Base-by-base conservation (phyloP, 129 eudicot species). In the Flaveria brownii region DNA sequence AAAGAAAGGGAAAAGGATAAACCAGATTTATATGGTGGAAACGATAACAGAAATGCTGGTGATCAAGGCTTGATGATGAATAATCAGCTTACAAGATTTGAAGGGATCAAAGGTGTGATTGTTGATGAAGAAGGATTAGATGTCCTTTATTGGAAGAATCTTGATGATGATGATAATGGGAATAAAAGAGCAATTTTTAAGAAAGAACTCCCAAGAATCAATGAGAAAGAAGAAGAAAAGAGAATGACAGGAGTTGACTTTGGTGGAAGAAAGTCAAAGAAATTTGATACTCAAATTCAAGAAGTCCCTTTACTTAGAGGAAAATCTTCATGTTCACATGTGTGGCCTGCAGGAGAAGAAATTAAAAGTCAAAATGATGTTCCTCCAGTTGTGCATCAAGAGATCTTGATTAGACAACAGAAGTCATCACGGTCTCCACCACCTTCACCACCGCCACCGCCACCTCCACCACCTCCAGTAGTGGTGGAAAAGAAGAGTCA, bases 91-190 rank as follows among this genome's bases (percentile, higher is more conserved):
- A 59, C 68, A 43, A 52, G 91, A 47, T 70, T 90, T 62, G 82
- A 80, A 80, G 84, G 76, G 68, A 7, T 80, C 55, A 80, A 80
- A 68, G 84, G 96, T 26, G 83, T 90, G 75, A 91, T 93, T 71
- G 93, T 90, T 64, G 98, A 93, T 75, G 98, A 93, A 78, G 88
- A 89, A 73, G 99, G 99, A 8, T 73, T 91, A 84, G 99, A 94
- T 83, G 99, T 94, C 6, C 83, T 94, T 45, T 94, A 91, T 57
- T 94, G 99, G 99, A 87, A 86, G 68, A 87, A 87, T 14, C 80
- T 91, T 9, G 86, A 89, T 17, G 88, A 72, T 52, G 88, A 75
- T 12, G 86, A 76, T 39, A 2, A 54, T 36, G 80, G 77, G 52
- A 36, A 60, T 67, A 80, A 74, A 67, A 80, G 30, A 68, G 15